Percentiles rank a stretch among this genome's conserved stretches.
Evolutionary conservation across 345 rosid species (phyloP).

Genomic region (Eucalyptus regnans): DNA sequence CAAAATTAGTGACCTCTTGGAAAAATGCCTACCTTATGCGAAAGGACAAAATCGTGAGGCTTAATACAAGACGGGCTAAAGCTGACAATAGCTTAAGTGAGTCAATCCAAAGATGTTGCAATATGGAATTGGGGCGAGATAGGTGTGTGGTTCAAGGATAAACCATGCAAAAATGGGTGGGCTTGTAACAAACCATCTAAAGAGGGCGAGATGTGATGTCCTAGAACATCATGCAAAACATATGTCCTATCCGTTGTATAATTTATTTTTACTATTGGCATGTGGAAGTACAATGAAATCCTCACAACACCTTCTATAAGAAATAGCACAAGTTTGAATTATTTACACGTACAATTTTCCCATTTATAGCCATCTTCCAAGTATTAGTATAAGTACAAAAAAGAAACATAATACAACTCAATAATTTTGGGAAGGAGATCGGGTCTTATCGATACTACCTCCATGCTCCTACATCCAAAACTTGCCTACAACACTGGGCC

Average conservation of each 20-base stretch:
- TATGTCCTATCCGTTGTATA: background rate
- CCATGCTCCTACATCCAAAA: background rate
- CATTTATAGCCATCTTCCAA: background rate
- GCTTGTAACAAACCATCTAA: background rate
- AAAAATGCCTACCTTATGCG: too few relatives aligned
- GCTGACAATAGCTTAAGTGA: too few relatives aligned
- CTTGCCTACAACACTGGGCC: background rate
- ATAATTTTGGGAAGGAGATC: background rate
- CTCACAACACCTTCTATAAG: background rate
- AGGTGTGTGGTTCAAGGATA: too few relatives aligned
- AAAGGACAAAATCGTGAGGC: background rate
- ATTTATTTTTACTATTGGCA: background rate
- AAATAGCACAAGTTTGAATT: background rate
- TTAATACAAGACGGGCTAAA: accelerated
- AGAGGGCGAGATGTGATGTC: background rate
- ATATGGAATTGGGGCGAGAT: too few relatives aligned
- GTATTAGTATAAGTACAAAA: background rate
- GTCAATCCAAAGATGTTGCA: background rate
- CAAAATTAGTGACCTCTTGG: too few relatives aligned
- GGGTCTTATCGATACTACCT: background rate
- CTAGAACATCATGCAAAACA: background rate
- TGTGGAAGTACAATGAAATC: background rate
- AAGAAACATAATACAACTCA: background rate
- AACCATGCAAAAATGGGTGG: background rate
- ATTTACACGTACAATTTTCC: background rate